Conservation (phyloP, 2,329 filamentous ascomycete species). For the Pseudocercospora fuligena region DNA sequence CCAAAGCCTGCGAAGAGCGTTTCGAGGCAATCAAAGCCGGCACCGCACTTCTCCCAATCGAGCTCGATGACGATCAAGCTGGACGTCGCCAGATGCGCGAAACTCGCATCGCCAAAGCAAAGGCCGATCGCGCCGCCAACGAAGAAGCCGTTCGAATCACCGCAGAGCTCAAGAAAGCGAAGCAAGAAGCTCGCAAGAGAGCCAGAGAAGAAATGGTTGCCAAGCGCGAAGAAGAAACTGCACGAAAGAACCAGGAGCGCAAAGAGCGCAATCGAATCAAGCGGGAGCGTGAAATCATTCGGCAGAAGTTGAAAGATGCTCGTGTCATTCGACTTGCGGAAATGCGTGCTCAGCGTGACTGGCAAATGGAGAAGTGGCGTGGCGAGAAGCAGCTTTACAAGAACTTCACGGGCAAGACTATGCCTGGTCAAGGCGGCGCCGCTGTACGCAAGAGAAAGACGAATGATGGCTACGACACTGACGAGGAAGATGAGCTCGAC, state of each 20-base stretch:
- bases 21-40: conserved; percentile 48
- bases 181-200: conserved; percentile 25
- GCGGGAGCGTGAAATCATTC: conserved; percentile 23
- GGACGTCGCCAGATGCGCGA: conserved; percentile 43
- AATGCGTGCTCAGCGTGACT: conserved; percentile 29
- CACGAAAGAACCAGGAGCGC: conserved; percentile 23
- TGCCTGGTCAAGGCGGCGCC: conserved; percentile 6
- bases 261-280: conserved; percentile 24
- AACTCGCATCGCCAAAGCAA: conserved; percentile 35
- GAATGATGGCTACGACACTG: conserved; percentile 19
- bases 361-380: conserved; percentile 26
- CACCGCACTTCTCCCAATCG: conserved; percentile 52
- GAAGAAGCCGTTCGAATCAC: conserved; percentile 21
- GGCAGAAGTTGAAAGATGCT: conserved; percentile 12
- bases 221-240: conserved; percentile 11
- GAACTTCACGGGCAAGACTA: conserved; percentile 26
- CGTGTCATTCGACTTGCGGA: conserved; percentile 17
- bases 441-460: conserved; percentile 15
- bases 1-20: conserved; percentile 52
- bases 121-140: conserved; percentile 31
- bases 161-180: conserved; percentile 29
- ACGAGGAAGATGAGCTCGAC: conserved; percentile 20
- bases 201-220: conserved; percentile 20
- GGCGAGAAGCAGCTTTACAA: conserved; percentile 29
- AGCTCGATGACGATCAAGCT: conserved; percentile 48